Base-by-base conservation (phyloP, 2,329 filamentous ascomycete genomes). In the Mollisia scopiformis region DNA sequence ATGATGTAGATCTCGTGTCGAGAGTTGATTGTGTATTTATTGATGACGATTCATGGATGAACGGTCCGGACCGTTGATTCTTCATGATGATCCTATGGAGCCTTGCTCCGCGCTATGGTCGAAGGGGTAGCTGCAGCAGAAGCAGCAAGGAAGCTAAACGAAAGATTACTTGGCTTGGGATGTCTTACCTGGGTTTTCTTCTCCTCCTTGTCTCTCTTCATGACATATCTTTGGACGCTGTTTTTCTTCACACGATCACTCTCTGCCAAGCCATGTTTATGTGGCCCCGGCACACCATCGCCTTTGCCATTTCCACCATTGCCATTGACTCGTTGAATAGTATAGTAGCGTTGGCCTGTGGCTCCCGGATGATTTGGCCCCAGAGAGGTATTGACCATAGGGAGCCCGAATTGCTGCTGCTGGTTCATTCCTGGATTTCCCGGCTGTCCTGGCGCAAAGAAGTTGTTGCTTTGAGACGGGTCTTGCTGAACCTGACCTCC, bases 161-260 rank as follows among this genome's bases (percentile, higher is more conserved):
- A 27, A 30, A 23, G 21, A n/a, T 23, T n/a, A n/a, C n/a, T n/a
- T n/a, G n/a, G n/a, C n/a, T n/a, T n/a, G n/a, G n/a, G n/a, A 47
- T n/a, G 21, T 80, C 81, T 75, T 74, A 85, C 83, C 76, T 79
- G 74, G 33, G 74, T 75, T 69, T 86, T 90, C 74, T 85, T 91
- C 55, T 81, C 81, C 41, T 88, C 87, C 73, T 86, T 90, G 55
- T 87, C 85, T 67, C 83, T 82, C 72, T 87, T 87, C 50, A 88
- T 76, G 57, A 90, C 69, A 74, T 82, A 84, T 66, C 91, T 80
- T 72, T 90, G 82, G 6, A 93, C 88, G 65, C 87, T 92, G 64
- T 90, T 93, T 78, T 91, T 93, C 78, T 93, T 93, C 35, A 93
- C 88, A 63, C 87, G 84, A 71, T 93, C 91, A 69, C 89, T 93